Evolutionary conservation across 129 eudicot species (phyloP).

Genomic region (Erigeron canadensis): DNA sequence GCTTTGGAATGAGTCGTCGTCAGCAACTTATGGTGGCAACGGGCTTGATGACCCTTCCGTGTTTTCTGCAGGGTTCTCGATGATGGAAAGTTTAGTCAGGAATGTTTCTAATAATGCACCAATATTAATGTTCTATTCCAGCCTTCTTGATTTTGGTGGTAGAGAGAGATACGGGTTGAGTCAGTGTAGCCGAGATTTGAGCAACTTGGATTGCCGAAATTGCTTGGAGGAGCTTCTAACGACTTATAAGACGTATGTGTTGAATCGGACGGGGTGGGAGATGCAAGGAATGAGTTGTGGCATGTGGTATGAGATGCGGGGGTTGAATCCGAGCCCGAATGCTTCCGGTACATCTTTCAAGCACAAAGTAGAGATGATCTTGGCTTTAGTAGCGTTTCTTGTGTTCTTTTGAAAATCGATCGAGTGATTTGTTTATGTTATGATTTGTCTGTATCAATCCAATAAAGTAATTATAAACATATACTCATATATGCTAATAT

Average conservation of each 20-base stretch:
- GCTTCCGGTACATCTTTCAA: no score
- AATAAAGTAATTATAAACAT: no score
- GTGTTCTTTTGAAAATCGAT: no score
- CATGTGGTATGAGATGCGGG: conserved; percentile 37
- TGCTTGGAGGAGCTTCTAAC: conserved; percentile 29
- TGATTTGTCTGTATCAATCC: no score
- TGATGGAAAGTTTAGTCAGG: conserved; percentile 27
- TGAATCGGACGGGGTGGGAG: conserved; percentile 31
- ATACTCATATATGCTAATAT: no score
- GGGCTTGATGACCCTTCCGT: conserved; percentile 22
- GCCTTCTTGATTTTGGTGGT: conserved; percentile 23
- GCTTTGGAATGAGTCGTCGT: conserved; percentile 9
- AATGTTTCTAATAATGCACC: conserved; percentile 33
- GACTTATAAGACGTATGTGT: background rate
- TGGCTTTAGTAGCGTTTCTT: no score
- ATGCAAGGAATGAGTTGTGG: conserved; percentile 34
- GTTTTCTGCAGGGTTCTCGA: conserved; percentile 29
- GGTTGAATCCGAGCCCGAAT: no score
- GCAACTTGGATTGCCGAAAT: conserved; percentile 19
- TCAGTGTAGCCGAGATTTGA: conserved; percentile 37
- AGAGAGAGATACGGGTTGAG: conserved; percentile 36
- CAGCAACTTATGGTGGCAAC: background rate
- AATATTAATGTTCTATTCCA: no score
- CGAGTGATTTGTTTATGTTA: no score
- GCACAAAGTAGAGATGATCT: no score